Percentiles rank a stretch among this genome's conserved stretches.
Conservation (phyloP, 257 asterid genomes). For the Coffea canephora region DNA sequence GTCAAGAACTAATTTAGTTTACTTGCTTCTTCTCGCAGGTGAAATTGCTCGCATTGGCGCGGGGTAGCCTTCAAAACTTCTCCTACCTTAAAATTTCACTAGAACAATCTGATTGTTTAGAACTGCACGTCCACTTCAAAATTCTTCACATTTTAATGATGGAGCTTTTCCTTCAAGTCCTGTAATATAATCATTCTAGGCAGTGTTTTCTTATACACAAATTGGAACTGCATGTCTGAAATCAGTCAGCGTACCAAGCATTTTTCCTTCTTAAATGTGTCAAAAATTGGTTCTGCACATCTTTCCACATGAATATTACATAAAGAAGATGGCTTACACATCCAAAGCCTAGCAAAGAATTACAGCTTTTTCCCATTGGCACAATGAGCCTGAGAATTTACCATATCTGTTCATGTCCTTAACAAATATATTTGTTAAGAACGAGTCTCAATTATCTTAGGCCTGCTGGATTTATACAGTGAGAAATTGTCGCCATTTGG, state of each 20-base stretch:
- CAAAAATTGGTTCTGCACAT: neutral
- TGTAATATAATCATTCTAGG: too few species aligned
- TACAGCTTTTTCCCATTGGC: neutral
- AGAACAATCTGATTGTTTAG: neutral
- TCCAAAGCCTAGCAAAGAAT: neutral
- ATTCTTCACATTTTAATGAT: too few species aligned
- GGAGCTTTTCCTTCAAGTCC: too few species aligned
- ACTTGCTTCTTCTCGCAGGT: conserved; percentile 47
- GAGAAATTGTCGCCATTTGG: neutral
- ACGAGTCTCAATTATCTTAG: neutral
- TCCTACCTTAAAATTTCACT: neutral
- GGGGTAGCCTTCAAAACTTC: conserved; percentile 56
- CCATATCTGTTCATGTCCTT: neutral
- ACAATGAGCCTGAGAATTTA: neutral
- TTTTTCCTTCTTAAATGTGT: neutral
- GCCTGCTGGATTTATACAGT: neutral
- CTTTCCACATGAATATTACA: neutral
- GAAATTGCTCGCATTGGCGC: conserved; percentile 93
- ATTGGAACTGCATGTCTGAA: neutral
- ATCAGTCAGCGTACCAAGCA: too few species aligned
- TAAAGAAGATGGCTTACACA: neutral
- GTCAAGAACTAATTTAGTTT: neutral
- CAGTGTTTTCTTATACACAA: neutral
- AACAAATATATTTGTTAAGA: neutral
- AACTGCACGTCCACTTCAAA: too few species aligned